These are phyloP conservation scores for Manihot esculenta DNA, from an alignment of 441 rosid genomes.

Conservation along the genomic window DNA sequence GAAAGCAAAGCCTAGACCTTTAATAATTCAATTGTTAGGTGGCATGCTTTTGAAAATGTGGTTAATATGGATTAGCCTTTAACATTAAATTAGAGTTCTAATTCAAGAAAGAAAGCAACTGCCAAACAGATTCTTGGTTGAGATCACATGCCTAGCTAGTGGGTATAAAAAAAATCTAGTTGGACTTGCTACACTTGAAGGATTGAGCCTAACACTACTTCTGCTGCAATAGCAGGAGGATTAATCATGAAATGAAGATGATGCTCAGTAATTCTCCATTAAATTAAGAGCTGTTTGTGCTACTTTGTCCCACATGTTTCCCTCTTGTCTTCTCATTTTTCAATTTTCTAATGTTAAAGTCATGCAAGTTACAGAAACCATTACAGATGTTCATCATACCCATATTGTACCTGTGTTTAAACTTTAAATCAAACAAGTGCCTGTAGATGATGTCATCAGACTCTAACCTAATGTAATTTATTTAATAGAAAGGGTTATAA, in stretches of 20 bases:
- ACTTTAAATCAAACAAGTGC: too few relatives aligned
- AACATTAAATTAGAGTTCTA: constrained; percentile 13
- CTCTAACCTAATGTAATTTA: too few relatives aligned
- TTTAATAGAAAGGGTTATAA: too few relatives aligned
- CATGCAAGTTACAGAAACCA: too few relatives aligned
- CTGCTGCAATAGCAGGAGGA: constrained; percentile 1
- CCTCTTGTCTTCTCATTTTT: background rate
- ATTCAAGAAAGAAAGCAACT: constrained; percentile 13
- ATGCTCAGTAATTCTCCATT: constrained; percentile 3
- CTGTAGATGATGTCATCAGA: too few relatives aligned
- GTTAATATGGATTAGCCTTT: constrained; percentile 23
- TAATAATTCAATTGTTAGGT: constrained; percentile 36
- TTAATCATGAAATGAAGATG: constrained; percentile 23
- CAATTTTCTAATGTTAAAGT: background rate
- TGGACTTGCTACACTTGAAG: background rate
- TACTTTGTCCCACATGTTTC: constrained; percentile 17
- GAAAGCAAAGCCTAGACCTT: constrained; percentile 34
- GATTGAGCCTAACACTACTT: background rate
- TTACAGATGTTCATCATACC: too few relatives aligned
- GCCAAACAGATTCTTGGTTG: constrained; percentile 19
- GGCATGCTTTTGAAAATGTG: constrained; percentile 30
- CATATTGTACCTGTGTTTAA: too few relatives aligned
- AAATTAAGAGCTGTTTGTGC: background rate
- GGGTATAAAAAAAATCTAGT: background rate
- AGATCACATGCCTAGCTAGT: constrained; percentile 20